Conservation (phyloP, 139 green algal species). For the Trebouxia sp. region DNA sequence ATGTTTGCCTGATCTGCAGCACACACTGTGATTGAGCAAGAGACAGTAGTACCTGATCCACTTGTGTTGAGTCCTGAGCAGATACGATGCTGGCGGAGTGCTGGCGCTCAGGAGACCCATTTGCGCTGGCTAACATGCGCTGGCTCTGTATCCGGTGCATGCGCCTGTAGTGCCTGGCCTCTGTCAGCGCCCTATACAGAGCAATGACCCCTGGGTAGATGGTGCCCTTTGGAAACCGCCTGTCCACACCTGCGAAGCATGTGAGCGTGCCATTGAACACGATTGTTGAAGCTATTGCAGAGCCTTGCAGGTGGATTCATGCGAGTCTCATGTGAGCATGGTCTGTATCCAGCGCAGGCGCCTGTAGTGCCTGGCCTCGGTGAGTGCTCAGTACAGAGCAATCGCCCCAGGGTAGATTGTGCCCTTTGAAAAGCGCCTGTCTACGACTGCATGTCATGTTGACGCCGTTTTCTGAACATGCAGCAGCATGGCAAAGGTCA, state of each 20-base stretch:
- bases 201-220: slow-evolving; percentile 55
- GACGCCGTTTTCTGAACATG: no score
- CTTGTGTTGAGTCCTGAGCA: background rate
- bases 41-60: slow-evolving; percentile 13
- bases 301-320: no score
- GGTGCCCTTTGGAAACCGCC: slow-evolving; percentile 40
- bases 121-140: background rate
- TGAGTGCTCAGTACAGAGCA: slow-evolving; percentile 39
- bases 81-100: slow-evolving; percentile 1
- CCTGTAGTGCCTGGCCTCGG: slow-evolving; percentile 7
- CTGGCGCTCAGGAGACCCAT: background rate
- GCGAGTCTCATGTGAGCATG: no score
- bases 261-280: no score
- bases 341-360: background rate
- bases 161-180: slow-evolving; percentile 25
- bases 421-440: slow-evolving; percentile 30
- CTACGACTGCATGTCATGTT: slow-evolving; percentile 17
- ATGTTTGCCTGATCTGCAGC: background rate
- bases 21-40: no score
- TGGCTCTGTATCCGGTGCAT: slow-evolving; percentile 25
- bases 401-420: slow-evolving; percentile 53
- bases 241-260: slow-evolving; percentile 19
- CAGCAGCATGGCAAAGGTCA: no score
- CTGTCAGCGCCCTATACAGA: slow-evolving; percentile 41
- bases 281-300: no score